These are phyloP conservation scores for Mortierella sp. DNA, from an alignment of 371 early-diverging fungal genomes.

Conservation along the genomic window DNA sequence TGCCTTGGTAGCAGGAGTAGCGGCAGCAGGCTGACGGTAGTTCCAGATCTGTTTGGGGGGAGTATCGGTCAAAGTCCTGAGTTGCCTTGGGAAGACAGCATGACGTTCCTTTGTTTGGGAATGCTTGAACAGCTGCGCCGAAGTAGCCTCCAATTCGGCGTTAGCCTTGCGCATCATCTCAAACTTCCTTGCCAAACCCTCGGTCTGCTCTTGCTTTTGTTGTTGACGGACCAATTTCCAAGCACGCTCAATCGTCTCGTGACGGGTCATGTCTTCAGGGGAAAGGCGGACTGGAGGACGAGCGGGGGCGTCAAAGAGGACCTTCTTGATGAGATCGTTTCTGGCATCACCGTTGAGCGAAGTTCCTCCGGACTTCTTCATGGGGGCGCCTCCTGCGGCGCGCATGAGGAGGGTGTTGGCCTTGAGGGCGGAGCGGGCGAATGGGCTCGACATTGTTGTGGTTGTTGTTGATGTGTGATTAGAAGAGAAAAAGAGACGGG, in stretches of 20 bases:
- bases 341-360: constrained; percentile 71
- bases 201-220: constrained; percentile 68
- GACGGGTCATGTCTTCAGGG: constrained; percentile 71
- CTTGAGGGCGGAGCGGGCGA: constrained; percentile 37
- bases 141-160: constrained; percentile 78
- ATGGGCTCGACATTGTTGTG: constrained; percentile 49
- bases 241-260: constrained; percentile 85
- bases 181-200: constrained; percentile 77
- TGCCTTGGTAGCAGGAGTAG: constrained; percentile 36
- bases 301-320: constrained; percentile 76
- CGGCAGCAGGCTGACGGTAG: constrained; percentile 61
- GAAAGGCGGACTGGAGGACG: constrained; percentile 61
- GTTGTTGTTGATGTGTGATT: constrained; percentile 4
- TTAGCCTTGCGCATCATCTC: constrained; percentile 80
- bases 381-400: constrained; percentile 18
- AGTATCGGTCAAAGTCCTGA: constrained; percentile 84
- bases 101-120: constrained; percentile 77
- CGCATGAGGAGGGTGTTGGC: constrained; percentile 43
- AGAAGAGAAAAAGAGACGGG: neutral
- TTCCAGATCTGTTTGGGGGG: constrained; percentile 81
- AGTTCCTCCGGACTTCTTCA: constrained; percentile 37
- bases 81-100: constrained; percentile 80
- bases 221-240: constrained; percentile 78
- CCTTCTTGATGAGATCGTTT: constrained; percentile 81
- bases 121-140: constrained; percentile 74